Base-by-base conservation (phyloP, 768 basidiomycete species). In the Naganishia onofrii region DNA sequence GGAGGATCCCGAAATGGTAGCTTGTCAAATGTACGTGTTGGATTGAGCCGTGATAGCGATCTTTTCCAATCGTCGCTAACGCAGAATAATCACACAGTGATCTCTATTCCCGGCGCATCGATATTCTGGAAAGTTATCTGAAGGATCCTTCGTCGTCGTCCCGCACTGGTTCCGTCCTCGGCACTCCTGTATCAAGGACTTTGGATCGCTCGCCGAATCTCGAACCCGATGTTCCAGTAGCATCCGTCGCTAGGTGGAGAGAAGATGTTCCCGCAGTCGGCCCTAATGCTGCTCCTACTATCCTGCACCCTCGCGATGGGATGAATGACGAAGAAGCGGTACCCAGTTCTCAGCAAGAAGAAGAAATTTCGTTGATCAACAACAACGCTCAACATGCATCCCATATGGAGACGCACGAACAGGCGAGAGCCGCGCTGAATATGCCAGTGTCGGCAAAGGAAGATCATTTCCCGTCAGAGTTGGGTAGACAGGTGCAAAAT, bases 1-100 rank as follows among this genome's bases (percentile, higher is more conserved):
- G 13, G 75, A 77, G 51, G 76, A 77, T 72, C 74, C 73, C 21
- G 75, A 77, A 38, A 76, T 77, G 75, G 66, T 76, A 29, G 69
- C 71, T 19, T 67, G 52, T 65, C 74, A 71, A 48, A 68, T 76
- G 76, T 77, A 46, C 64, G 74, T 57, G 10, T 52, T n/a, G 26
- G 23, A n/a, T 13, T 15, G 26, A 46, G 52, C 57, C n/a, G 28
- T 6, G 6, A 32, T 23, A 10, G 31, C 5, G 23, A n/a, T 63
- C 1, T 32, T 21, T n/a, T 38, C 10, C 13, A 58, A 17, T n/a
- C 23, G 19, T 12, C 9, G 38, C 38, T 70, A 71, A 54, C 72
- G 28, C 1, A 28, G 6, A 7, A 19, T 36, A 34, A 31, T 44
- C 26, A 3, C 31, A n/a, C 32, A 74, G 76, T 2, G 56, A 51